Evolutionary conservation across 139 green algal genomes (phyloP), one percentile per base, ranked within the genome.

Genomic region (Asterochloris sp.): DNA sequence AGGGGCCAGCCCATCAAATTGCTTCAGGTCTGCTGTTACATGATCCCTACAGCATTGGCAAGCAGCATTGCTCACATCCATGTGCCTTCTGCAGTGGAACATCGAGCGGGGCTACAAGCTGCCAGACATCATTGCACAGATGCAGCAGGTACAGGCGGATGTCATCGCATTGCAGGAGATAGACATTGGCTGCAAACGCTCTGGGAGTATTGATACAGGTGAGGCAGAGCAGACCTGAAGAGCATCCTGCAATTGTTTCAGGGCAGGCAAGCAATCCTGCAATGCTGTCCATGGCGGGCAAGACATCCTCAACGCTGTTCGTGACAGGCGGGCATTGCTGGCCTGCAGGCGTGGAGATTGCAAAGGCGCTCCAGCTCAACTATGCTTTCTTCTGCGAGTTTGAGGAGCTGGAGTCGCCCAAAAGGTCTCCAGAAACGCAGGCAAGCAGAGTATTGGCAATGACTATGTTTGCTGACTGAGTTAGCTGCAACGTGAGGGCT

Each of bases 71-170:
- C 38, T 54, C 38, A 54, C 38, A 54, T 54, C 38, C 38, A 54
- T 54, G 2, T 54, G 4, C 73, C 63, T 16, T 69, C 16, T 90
- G 74, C 87, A 94, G 79, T 96, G 92, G 92, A 96, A 96, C 83
- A 93, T 96, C n/a, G 95, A 98, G 86, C 86, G 95, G 0, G 95
- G 95, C 14, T 98, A 98, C 80, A 85, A 98, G 87, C 88, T 98
- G 47, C 69, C 86, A 11, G 85, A 86, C 0, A 86, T 98, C 19
- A 91, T 98, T 26, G 74, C 87, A 62, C 90, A 95, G 86, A 83
- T 98, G 24, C 76, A 84, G 47, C 14, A 60, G 0, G 38, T 95
- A 0, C 84, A 97, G 79, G 93, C 93, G 11, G 93, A 97, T 69
- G 82, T 97, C 15, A 86, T 96, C 11, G 87, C 88, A 8, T 78